Conservation (phyloP, 352 stramenopile genomes). For the Phytophthora pluvialis region DNA sequence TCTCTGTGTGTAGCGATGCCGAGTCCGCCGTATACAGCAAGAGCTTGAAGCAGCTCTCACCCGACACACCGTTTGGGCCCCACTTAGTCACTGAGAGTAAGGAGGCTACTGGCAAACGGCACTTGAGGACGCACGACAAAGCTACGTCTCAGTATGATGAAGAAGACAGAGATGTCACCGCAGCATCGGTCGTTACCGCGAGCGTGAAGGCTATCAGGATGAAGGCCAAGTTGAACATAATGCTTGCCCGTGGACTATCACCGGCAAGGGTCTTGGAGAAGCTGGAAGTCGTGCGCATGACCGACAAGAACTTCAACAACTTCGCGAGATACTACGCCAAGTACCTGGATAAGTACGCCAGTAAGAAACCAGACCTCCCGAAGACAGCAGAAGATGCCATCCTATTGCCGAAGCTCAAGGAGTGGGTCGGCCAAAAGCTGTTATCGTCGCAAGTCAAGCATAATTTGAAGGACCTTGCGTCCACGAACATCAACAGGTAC, state of each 20-base stretch:
- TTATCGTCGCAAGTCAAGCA: slow-evolving; percentile 5
- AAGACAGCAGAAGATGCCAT: slow-evolving; percentile 22
- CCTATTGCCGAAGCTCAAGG: slow-evolving; percentile 13
- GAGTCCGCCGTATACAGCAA: background rate
- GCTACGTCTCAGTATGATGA: background rate
- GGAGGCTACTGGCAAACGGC: background rate
- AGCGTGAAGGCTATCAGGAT: slow-evolving; percentile 2
- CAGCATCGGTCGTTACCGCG: background rate
- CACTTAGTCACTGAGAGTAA: background rate
- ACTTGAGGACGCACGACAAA: slow-evolving; percentile 2
- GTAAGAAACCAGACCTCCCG: background rate
- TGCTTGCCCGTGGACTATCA: slow-evolving; percentile 2
- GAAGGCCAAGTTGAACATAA: slow-evolving; percentile 16
- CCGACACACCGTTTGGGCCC: background rate
- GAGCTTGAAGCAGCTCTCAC: background rate
- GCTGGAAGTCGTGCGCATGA: slow-evolving; percentile 11
- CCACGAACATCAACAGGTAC: slow-evolving; percentile 14
- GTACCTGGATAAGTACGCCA: slow-evolving; percentile 11
- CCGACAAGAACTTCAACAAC: slow-evolving; percentile 28
- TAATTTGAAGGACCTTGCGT: slow-evolving; percentile 6
- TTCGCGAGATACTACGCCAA: slow-evolving; percentile 23
- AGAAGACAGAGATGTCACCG: slow-evolving; percentile 15
- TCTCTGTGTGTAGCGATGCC: background rate
- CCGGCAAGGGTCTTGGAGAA: slow-evolving; percentile 13
- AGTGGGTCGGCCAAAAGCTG: slow-evolving; percentile 5